phyloP scores from a whole-genome alignment of 352 stramenopile genomes.

The Thraustochytrium sp. region DNA sequence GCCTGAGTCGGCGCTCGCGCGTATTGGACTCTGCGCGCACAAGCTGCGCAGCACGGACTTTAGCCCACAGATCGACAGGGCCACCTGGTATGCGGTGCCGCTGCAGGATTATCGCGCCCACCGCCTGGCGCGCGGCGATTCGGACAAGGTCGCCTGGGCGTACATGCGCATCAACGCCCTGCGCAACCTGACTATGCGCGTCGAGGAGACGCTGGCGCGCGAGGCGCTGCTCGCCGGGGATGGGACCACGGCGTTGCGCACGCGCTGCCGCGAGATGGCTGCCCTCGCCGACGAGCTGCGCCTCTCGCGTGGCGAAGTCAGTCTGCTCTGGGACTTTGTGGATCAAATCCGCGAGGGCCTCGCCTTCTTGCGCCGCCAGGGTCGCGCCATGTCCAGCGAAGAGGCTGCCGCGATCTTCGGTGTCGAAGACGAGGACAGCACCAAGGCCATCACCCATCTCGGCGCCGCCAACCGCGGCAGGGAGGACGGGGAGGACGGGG shows the following conservation, averaged over 20 bases:
- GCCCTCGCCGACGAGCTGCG: not conserved
- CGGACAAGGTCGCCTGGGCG: not conserved
- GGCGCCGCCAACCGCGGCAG: not conserved
- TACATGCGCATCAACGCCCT: not conserved
- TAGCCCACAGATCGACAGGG: not conserved
- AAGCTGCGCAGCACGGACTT: not conserved
- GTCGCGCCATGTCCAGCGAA: not conserved
- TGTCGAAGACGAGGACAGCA: not conserved
- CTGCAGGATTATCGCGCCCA: slow-evolving; percentile 1
- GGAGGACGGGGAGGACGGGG: not conserved
- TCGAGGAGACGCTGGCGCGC: not conserved
- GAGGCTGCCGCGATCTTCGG: not conserved
- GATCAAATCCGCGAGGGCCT: not conserved
- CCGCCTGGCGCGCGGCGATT: not conserved
- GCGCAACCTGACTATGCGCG: not conserved
- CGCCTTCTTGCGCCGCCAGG: not conserved
- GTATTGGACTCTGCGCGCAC: not conserved
- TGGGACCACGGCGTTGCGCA: not conserved
- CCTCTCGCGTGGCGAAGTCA: not conserved
- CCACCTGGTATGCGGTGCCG: not conserved
- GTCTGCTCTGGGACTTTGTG: not conserved
- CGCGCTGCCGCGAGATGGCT: not conserved
- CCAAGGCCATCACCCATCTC: no score
- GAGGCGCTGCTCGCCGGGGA: not conserved
- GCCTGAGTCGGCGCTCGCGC: not conserved